Evolutionary conservation across 2,329 filamentous ascomycete genomes (phyloP).

Genomic region (Ascochyta fabae): DNA sequence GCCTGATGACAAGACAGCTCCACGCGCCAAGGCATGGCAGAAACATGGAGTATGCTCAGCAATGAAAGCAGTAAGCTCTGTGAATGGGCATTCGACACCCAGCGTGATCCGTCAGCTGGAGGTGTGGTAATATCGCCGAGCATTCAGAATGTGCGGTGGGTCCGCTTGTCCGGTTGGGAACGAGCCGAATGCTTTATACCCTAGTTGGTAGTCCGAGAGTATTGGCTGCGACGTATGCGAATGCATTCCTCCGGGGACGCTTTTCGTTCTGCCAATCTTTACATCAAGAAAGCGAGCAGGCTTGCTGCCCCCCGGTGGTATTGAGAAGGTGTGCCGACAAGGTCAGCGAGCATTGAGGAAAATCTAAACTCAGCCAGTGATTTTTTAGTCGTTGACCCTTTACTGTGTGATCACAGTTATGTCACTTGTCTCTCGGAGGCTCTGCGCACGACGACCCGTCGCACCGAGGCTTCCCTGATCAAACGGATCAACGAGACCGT

Average conservation of each 20-base stretch:
- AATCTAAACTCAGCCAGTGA: neutral
- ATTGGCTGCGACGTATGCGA: slow-evolving; percentile 23
- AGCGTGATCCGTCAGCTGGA: neutral
- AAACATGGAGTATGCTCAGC: slow-evolving; percentile 12
- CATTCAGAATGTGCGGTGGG: slow-evolving; percentile 18
- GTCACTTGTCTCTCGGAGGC: slow-evolving; percentile 1
- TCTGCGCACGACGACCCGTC: neutral
- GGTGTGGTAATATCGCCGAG: slow-evolving; percentile 12
- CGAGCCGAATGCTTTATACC: slow-evolving; percentile 15
- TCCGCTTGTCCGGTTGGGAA: slow-evolving; percentile 19
- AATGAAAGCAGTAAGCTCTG: neutral
- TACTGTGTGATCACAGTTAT: neutral
- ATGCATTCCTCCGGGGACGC: slow-evolving; percentile 9
- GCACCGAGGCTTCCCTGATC: slow-evolving; percentile 4
- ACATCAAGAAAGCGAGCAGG: slow-evolving; percentile 3
- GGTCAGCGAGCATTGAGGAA: neutral
- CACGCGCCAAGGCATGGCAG: slow-evolving; percentile 13
- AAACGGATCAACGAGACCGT: slow-evolving; percentile 7
- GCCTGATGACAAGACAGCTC: slow-evolving; percentile 9
- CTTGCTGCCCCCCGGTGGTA: neutral
- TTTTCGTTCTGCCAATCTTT: slow-evolving; percentile 5
- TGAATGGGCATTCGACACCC: neutral
- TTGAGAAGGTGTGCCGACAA: slow-evolving; percentile 7
- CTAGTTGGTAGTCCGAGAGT: slow-evolving; percentile 18
- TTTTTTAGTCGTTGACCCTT: neutral